phyloP scores from a whole-genome alignment of 768 basidiomycete species.

The Steccherinum ochraceum region DNA sequence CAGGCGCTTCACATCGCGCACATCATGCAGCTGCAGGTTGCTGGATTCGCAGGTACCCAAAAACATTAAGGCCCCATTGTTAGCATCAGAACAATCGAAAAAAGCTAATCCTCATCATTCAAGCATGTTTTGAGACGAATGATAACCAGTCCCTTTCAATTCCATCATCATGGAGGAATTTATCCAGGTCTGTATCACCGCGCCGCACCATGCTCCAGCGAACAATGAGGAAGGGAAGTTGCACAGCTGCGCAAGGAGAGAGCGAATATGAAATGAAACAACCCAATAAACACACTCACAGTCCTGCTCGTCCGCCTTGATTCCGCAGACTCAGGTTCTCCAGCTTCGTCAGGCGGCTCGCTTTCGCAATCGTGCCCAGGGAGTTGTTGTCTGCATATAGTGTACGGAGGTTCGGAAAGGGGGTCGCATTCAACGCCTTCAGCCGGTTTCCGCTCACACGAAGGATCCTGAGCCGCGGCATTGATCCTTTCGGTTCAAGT shows the following conservation, averaged over 20 bases:
- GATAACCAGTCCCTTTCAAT: neutral
- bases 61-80: conserved; percentile 21
- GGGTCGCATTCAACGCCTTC: conserved; percentile 48
- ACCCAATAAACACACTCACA: too few species aligned
- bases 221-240: neutral
- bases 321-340: conserved; percentile 91
- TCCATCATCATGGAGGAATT: neutral
- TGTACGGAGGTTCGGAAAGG: conserved; percentile 71
- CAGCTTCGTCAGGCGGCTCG: conserved; percentile 58
- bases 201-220: neutral
- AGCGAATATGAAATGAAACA: neutral
- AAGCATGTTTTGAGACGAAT: neutral
- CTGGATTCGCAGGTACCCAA: too few species aligned
- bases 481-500: conserved; percentile 45
- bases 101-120: conserved; percentile 3
- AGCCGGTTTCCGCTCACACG: conserved; percentile 81
- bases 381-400: conserved; percentile 89
- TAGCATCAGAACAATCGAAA: conserved; percentile 3
- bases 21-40: conserved; percentile 48
- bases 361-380: conserved; percentile 43
- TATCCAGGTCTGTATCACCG: neutral
- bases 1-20: conserved; percentile 88
- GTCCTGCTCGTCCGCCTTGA: conserved; percentile 59
- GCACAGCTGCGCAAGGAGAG: neutral
- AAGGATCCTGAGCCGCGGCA: conserved; percentile 76